These are phyloP conservation scores for Sugiyamaella neomexicana DNA, from an alignment of 1,139 yeast genomes.

Conservation along the genomic window DNA sequence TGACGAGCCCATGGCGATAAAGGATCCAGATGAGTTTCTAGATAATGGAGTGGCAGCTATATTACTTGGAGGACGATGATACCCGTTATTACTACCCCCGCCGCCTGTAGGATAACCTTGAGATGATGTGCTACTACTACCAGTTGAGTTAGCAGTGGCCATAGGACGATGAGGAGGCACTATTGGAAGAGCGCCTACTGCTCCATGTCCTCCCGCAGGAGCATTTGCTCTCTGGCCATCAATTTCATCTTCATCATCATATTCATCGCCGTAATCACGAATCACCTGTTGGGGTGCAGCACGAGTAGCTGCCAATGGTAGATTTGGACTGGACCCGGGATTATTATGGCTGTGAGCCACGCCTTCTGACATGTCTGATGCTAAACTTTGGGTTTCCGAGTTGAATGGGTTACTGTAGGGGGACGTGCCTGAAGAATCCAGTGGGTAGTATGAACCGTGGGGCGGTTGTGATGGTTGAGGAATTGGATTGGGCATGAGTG, in stretches of 20 bases:
- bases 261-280: slow-evolving; percentile 19
- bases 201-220: too few relatives aligned
- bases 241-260: slow-evolving; percentile 16
- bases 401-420: slow-evolving; percentile 35
- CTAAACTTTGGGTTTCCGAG: slow-evolving; percentile 32
- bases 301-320: slow-evolving; percentile 1
- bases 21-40: slow-evolving; percentile 32
- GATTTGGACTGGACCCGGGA: slow-evolving; percentile 9
- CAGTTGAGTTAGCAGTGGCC: slow-evolving; percentile 14
- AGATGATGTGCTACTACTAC: slow-evolving; percentile 9
- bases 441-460: slow-evolving; percentile 12
- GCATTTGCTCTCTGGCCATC: background rate
- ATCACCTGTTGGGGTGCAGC: slow-evolving; percentile 20
- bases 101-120: slow-evolving; percentile 13
- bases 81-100: slow-evolving; percentile 3
- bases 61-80: slow-evolving; percentile 9
- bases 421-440: slow-evolving; percentile 17
- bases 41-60: slow-evolving; percentile 20
- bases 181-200: slow-evolving; percentile 8
- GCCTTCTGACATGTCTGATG: slow-evolving; percentile 26
- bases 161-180: slow-evolving; percentile 21
- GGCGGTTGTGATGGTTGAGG: background rate
- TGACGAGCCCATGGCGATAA: slow-evolving; percentile 32
- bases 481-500: slow-evolving; percentile 7
- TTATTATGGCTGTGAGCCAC: slow-evolving; percentile 15